Evolutionary conservation across 2,329 filamentous ascomycete genomes (phyloP), one percentile per base, ranked within the genome.

Genomic region (Amphichorda felina): DNA sequence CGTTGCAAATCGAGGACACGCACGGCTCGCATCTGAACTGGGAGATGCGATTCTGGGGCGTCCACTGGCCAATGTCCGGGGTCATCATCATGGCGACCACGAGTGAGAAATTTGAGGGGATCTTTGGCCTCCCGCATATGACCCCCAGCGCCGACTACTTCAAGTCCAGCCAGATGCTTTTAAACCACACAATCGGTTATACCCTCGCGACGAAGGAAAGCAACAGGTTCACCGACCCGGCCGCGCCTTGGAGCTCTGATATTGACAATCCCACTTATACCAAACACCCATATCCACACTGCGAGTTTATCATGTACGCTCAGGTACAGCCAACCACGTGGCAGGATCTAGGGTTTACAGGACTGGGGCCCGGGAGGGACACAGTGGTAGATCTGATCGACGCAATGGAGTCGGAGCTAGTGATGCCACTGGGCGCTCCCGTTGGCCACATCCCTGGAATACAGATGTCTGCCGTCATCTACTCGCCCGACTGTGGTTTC

Each of bases 71-170:
- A 26, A 70, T 72, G n/a, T 74, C 82, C 42, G 91, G 91, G 2
- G 73, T 77, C 11, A 74, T 91, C 34, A 63, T 96, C 25, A 63
- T 96, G 51, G 84, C 82, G 2, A 95, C 89, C 1, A 89, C 87
- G 33, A 95, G 87, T 55, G 83, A 94, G 51, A 95, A 94, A 62
- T 91, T 91, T 50, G 76, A 81, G n/a, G 88, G 91, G 30, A 79
- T 96, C 38, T 94, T 94, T 54, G 82, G 79, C 3, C 63, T 96
- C 32, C 88, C 91, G 18, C 87, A 96, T 55, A 70, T 98, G 35
- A 68, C 82, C 1, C 70, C 84, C 0, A 56, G 63, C 15, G 51
- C 61, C 4, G 63, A 72, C 33, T 76, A 70, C 49, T 75, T 75
- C 53, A 53, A 60, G 49, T 67, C 71, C 41, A 67, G 75, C 60